Percentiles rank a stretch among this genome's conserved stretches.
phyloP scores from a whole-genome alignment of 2,329 filamentous ascomycete species.

The Fusarium veterinarium region DNA sequence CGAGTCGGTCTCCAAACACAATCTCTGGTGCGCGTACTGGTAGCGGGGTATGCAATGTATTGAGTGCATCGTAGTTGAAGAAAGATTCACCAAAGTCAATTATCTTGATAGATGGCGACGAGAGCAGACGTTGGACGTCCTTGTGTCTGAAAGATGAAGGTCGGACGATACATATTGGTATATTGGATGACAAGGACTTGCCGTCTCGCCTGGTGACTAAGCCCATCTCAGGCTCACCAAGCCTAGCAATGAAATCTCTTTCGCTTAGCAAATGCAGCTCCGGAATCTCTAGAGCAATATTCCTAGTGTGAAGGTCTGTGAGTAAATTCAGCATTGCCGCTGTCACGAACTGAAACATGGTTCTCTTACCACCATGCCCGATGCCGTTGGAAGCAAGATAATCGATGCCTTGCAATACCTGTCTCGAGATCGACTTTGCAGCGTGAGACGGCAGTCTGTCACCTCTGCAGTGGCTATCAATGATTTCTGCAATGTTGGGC shows the following conservation, averaged over 20 bases:
- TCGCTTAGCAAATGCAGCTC: conserved; percentile 2
- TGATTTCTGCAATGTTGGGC: conserved; percentile 8
- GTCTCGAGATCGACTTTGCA: conserved; percentile 14
- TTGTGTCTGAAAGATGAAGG: conserved; percentile 2
- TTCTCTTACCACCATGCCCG: conserved; percentile 35
- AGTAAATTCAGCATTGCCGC: neutral
- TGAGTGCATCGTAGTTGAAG: neutral
- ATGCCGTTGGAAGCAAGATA: conserved; percentile 20
- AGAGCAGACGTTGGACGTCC: neutral
- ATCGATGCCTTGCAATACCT: conserved; percentile 30
- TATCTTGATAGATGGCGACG: conserved; percentile 25
- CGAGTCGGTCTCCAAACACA: conserved; percentile 31
- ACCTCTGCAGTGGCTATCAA: conserved; percentile 1
- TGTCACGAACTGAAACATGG: accelerated
- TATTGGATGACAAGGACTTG: neutral
- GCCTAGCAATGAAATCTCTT: conserved; percentile 1
- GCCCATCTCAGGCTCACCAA: conserved; percentile 16
- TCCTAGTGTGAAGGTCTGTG: conserved; percentile 35
- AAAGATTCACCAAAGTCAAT: conserved; percentile 42
- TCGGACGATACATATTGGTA: conserved; percentile 25
- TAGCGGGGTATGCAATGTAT: conserved; percentile 27
- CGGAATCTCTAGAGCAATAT: conserved; percentile 22
- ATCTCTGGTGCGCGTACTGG: conserved; percentile 36
- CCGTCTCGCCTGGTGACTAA: conserved; percentile 13
- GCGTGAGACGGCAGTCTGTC: conserved; percentile 17